phyloP scores from a whole-genome alignment of 2,329 filamentous ascomycete genomes.

The Lachnellula hyalina region DNA sequence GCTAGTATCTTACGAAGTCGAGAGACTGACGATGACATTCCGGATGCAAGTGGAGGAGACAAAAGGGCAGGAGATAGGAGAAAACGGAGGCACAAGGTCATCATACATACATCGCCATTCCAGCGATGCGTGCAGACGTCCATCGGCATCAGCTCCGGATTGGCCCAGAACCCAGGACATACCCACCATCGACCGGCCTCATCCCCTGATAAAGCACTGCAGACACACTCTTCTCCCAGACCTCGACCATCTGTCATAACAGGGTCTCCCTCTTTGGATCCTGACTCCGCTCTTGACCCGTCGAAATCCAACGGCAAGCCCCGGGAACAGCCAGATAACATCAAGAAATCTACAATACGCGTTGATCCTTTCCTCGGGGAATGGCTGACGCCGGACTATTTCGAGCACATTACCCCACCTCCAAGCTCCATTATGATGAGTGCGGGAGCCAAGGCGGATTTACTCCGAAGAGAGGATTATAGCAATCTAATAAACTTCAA shows the following conservation, averaged over 20 bases:
- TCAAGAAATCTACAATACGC: conserved; percentile 61
- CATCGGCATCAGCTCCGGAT: conserved; percentile 78
- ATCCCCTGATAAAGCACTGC: conserved; percentile 22
- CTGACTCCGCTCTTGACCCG: conserved; percentile 25
- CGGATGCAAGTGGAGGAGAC: conserved; percentile 7
- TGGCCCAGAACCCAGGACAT: conserved; percentile 55
- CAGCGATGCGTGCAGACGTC: conserved; percentile 89
- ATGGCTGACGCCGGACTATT: conserved; percentile 92
- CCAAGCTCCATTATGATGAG: conserved; percentile 85
- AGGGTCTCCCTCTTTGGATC: conserved; percentile 25
- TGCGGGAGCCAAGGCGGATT: conserved; percentile 78
- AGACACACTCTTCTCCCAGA: conserved; percentile 28
- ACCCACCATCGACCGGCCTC: conserved; percentile 26
- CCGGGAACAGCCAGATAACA: conserved; percentile 20
- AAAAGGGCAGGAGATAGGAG: conserved; percentile 30
- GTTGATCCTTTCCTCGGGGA: conserved; percentile 92
- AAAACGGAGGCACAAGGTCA: conserved; percentile 65
- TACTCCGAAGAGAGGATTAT: conserved; percentile 72
- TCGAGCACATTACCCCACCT: conserved; percentile 84
- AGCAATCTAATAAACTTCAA: conserved; percentile 33
- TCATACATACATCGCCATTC: conserved; percentile 92
- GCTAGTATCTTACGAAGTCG: conserved; percentile 60
- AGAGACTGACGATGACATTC: conserved; percentile 34
- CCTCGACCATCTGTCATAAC: conserved; percentile 22
- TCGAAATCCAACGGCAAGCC: conserved; percentile 11